These are phyloP conservation scores for Cryptosporidium xiaoi DNA, from an alignment of 169 alveolate genomes.

Conservation along the genomic window DNA sequence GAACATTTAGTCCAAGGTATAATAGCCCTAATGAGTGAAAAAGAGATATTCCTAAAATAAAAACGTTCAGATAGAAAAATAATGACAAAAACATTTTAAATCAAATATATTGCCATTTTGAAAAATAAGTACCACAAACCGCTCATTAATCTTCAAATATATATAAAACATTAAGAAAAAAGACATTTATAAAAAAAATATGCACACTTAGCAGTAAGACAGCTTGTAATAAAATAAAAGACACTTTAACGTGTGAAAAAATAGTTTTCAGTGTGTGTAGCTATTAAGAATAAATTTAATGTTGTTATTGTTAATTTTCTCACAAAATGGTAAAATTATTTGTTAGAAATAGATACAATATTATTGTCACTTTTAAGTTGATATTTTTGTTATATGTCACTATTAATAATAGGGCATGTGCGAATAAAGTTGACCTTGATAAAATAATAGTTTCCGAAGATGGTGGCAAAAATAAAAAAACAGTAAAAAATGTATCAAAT, in stretches of 20 bases:
- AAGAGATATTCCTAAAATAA: conserved; percentile 27
- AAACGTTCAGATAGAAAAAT: not conserved
- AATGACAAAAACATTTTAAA: conserved; percentile 26
- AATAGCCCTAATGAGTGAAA: conserved; percentile 25
- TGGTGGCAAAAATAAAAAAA: not conserved
- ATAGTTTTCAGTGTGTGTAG: no score
- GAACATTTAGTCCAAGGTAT: not conserved
- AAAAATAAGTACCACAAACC: not conserved
- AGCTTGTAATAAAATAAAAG: no score
- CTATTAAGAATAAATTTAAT: no score
- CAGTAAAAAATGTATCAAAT: not conserved
- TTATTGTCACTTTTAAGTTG: no score
- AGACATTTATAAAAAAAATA: not conserved
- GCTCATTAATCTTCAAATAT: not conserved
- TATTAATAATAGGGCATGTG: not conserved
- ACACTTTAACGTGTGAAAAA: no score
- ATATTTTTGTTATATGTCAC: not conserved
- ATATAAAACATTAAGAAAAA: not conserved
- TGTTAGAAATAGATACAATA: no score
- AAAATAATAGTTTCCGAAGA: conserved; percentile 9
- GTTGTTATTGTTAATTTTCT: no score
- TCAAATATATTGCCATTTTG: no score
- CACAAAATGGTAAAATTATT: no score
- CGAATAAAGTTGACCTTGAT: conserved; percentile 45
- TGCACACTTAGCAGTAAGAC: not conserved